Base-by-base conservation (phyloP, 177 flowering plant genomes). In the Vitis hybrid region DNA sequence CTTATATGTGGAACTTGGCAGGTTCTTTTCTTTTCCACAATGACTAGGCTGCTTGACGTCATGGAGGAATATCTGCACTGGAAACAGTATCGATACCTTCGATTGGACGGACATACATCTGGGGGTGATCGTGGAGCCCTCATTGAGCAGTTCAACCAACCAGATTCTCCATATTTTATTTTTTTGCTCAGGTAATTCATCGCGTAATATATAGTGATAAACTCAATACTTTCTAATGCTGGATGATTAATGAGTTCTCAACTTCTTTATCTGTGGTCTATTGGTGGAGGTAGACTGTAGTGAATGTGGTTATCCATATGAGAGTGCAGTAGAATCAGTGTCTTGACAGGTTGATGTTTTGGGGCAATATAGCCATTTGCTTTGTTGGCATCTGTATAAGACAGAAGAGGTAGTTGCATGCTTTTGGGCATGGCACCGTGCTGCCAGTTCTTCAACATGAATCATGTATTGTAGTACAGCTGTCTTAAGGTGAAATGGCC, bases 101-200 rank as follows among this genome's bases (percentile, higher is more conserved):
- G 99, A 18, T 84, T 96, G 75, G 99, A 96, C 84, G 99, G 99
- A 51, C 99, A 96, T 74, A 96, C 99, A 57, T 90, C 97, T 64
- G 99, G 99, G 60, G 80, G 82, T 81, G 98, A 94, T 13, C 95
- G 99, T 65, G 99, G 99, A 51, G 90, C 90, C 18, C 95, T 96
- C 62, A 96, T 96, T 81, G 95, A 96, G 0, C 67, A 70, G 75
- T 96, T 96, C 73, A 96, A 96, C 74, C 75, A 82, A 51, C 82
- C 88, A 22, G 82, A 79, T 75, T 96, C 99, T 70, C 86, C 97
- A 26, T 87, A 65, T 81, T 96, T 96, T 72, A 94, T 96, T 64
- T 96, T 96, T 76, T 72, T 96, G 77, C 93, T 96, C 51, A 94
- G 98, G 99, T 90, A 71, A 76, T 71, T 64, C 45, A 5, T 62